phyloP scores from a whole-genome alignment of 1,284 basidiomycete genomes.

The Ganoderma leucocontextum region DNA sequence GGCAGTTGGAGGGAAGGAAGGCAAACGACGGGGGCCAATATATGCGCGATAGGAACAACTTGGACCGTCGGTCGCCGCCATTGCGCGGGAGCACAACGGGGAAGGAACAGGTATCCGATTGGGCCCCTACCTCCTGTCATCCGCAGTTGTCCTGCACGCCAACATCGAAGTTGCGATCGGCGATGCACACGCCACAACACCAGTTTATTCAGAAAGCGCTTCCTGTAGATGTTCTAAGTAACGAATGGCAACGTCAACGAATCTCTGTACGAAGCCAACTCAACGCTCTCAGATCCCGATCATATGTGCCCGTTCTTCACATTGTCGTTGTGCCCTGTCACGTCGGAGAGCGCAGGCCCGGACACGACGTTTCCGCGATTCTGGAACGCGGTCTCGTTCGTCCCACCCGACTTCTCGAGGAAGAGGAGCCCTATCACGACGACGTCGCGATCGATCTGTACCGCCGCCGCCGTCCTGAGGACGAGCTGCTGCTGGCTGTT shows the following conservation, averaged over 20 bases:
- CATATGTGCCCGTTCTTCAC: not conserved
- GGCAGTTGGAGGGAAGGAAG: too few species aligned
- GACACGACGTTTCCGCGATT: not conserved
- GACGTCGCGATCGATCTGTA: constrained; percentile 47
- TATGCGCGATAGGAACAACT: too few species aligned
- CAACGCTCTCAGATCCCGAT: not conserved
- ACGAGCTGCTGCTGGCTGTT: constrained; percentile 35
- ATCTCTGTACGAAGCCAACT: not conserved
- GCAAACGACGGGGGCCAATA: too few species aligned
- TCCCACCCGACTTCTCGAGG: constrained; percentile 42
- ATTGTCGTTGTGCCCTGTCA: constrained; percentile 6
- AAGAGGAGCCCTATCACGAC: constrained; percentile 51
- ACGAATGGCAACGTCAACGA: not conserved
- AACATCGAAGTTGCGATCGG: not conserved
- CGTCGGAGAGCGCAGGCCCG: not conserved
- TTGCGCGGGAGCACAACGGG: too few species aligned
- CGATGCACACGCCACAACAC: not conserved
- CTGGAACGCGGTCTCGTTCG: constrained; percentile 28
- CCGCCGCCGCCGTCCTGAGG: constrained; percentile 44
- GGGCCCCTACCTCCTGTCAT: not conserved
- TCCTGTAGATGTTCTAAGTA: not conserved
- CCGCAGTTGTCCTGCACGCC: not conserved
- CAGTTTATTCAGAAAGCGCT: not conserved
- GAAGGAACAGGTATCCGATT: too few species aligned
- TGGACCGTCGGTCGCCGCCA: too few species aligned